These are phyloP conservation scores for Eucalyptus sp. DNA, from an alignment of 345 rosid genomes.

Conservation along the genomic window DNA sequence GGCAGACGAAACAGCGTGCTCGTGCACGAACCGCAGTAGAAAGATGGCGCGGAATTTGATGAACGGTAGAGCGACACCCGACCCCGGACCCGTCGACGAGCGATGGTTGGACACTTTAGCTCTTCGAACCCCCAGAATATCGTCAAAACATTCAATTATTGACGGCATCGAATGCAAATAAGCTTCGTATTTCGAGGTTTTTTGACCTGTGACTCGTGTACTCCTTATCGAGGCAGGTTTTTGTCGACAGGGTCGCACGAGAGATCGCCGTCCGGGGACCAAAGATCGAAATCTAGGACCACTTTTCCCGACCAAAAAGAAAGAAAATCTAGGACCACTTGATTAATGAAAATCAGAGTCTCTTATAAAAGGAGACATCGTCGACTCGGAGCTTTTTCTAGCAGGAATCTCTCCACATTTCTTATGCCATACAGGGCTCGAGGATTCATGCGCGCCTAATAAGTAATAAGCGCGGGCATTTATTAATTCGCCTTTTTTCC, in stretches of 20 bases:
- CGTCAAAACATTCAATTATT: background rate
- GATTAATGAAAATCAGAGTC: background rate
- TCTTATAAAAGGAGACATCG: background rate
- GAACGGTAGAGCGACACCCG: background rate
- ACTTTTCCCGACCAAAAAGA: background rate
- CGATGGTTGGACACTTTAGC: background rate
- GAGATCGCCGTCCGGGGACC: background rate
- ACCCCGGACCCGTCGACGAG: background rate
- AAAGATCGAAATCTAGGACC: background rate
- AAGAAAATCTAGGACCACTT: background rate
- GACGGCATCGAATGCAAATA: background rate
- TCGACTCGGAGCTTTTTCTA: background rate
- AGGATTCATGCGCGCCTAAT: background rate
- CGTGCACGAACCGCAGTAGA: background rate
- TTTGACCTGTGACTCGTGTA: background rate
- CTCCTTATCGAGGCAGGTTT: background rate
- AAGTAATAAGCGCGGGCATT: background rate
- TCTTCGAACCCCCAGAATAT: accelerated
- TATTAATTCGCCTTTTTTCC: background rate
- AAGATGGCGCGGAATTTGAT: background rate
- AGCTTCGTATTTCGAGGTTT: background rate
- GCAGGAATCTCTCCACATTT: background rate
- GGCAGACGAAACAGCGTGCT: background rate
- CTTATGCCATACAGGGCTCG: background rate
- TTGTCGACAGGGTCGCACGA: background rate